These are phyloP conservation scores for Lentinus brumalis DNA, from an alignment of 768 basidiomycete genomes.

Conservation along the genomic window DNA sequence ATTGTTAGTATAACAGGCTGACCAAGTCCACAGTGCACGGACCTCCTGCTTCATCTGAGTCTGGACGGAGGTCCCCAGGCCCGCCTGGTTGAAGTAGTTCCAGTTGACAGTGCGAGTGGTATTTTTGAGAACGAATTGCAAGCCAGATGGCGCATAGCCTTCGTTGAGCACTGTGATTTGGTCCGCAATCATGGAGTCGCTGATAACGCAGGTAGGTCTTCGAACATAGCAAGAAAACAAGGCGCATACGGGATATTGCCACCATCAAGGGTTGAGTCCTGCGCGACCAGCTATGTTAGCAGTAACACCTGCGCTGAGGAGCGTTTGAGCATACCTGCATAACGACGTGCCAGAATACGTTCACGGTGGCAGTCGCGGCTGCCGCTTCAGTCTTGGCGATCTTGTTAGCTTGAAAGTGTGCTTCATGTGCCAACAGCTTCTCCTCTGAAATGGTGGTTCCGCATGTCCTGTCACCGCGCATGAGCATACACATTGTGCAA, in stretches of 20 bases:
- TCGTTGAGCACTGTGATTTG: constrained; percentile 46
- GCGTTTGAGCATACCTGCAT: constrained; percentile 23
- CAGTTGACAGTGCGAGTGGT: constrained; percentile 46
- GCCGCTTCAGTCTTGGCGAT: constrained; percentile 21
- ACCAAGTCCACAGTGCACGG: neutral
- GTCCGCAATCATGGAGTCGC: constrained; percentile 38
- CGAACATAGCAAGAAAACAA: neutral
- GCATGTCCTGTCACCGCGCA: neutral
- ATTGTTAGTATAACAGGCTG: neutral
- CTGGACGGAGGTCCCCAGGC: constrained; percentile 37
- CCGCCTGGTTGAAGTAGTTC: constrained; percentile 50
- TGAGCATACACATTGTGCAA: no score
- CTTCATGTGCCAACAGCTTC: constrained; percentile 30
- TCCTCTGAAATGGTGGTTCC: neutral
- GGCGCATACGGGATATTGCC: constrained; percentile 45
- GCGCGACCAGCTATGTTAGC: neutral
- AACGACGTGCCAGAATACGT: constrained; percentile 49
- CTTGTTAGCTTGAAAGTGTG: constrained; percentile 44
- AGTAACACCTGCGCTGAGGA: neutral
- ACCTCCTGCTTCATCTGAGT: constrained; percentile 47
- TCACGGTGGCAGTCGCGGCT: constrained; percentile 26
- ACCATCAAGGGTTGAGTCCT: constrained; percentile 38
- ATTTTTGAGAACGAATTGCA: constrained; percentile 42
- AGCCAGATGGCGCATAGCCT: constrained; percentile 40
- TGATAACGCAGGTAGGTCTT: constrained; percentile 4